Conservation (phyloP, 306 rosid genomes). For the Cyclanthera cordifolia region DNA sequence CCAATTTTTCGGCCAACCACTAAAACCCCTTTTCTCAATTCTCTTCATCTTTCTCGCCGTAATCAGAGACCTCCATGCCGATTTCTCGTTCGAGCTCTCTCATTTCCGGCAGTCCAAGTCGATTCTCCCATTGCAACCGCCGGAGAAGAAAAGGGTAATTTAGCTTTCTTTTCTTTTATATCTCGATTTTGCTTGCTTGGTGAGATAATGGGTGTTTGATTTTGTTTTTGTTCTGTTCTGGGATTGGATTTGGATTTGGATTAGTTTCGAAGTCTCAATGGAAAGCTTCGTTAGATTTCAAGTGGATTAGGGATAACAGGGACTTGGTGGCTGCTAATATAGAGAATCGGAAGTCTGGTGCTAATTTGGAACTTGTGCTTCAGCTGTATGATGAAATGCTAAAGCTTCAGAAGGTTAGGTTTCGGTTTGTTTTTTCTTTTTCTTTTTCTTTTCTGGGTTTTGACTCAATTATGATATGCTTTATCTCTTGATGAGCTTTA, state of each 20-base stretch:
- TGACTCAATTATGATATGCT: neutral
- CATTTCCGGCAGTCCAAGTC: slow-evolving; percentile 37
- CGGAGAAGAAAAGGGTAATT: slow-evolving; percentile 39
- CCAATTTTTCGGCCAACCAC: slow-evolving; percentile 21
- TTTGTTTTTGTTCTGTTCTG: neutral
- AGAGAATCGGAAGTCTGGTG: slow-evolving; percentile 56
- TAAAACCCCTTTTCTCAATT: slow-evolving; percentile 12
- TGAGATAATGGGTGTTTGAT: neutral
- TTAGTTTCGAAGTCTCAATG: slow-evolving; percentile 57
- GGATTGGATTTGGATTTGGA: slow-evolving; percentile 10
- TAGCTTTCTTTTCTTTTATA: neutral
- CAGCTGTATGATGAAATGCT: slow-evolving; percentile 57
- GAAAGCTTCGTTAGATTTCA: slow-evolving; percentile 86
- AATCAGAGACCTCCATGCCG: slow-evolving; percentile 23
- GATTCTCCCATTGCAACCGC: slow-evolving; percentile 15
- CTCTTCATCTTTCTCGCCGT: slow-evolving; percentile 18
- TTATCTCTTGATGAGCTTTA: neutral
- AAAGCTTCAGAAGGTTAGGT: slow-evolving; percentile 72
- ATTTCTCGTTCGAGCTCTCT: slow-evolving; percentile 29
- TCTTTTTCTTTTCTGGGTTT: neutral
- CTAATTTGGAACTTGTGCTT: slow-evolving; percentile 69
- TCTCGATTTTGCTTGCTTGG: no score
- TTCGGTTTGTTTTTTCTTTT: neutral
- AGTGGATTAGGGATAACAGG: slow-evolving; percentile 88
- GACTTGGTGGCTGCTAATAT: slow-evolving; percentile 63